Percentiles rank a stretch among this genome's conserved stretches.
Conservation (phyloP, 2,329 filamentous ascomycete genomes). For the Didymella pomorum region DNA sequence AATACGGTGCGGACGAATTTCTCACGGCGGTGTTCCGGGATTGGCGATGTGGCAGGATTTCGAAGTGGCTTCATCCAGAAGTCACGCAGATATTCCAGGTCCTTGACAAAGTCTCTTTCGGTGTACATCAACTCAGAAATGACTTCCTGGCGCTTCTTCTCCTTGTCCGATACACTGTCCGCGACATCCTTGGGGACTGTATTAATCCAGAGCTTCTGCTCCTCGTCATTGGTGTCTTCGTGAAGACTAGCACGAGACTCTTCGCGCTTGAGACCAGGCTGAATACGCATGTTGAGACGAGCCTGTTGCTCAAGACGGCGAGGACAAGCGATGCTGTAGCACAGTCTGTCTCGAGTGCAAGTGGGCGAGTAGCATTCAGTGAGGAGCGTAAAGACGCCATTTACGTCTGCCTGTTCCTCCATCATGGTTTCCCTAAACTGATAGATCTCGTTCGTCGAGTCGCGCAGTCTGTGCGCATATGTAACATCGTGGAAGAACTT, state of each 20-base stretch:
- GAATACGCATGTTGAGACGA: slow-evolving; percentile 89
- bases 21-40: slow-evolving; percentile 85
- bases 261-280: slow-evolving; percentile 80
- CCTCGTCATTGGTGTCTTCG: slow-evolving; percentile 88
- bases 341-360: slow-evolving; percentile 92
- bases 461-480: slow-evolving; percentile 93
- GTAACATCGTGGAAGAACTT: slow-evolving; percentile 99
- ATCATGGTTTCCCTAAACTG: slow-evolving; percentile 94
- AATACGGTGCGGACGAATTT: slow-evolving; percentile 95
- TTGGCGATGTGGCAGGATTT: slow-evolving; percentile 74
- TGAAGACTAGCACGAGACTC: slow-evolving; percentile 77
- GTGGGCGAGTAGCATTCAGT: slow-evolving; percentile 99
- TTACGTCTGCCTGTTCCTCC: slow-evolving; percentile 84
- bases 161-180: slow-evolving; percentile 84
- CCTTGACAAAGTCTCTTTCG: slow-evolving; percentile 98
- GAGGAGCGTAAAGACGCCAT: slow-evolving; percentile 94
- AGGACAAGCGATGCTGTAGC: slow-evolving; percentile 97
- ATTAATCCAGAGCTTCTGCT: slow-evolving; percentile 99
- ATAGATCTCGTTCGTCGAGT: slow-evolving; percentile 94
- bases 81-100: slow-evolving; percentile 94
- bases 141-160: slow-evolving; percentile 97
- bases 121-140: slow-evolving; percentile 99
- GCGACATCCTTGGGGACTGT: slow-evolving; percentile 95
- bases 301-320: slow-evolving; percentile 94
- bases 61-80: slow-evolving; percentile 97